Base-by-base conservation (phyloP, 768 basidiomycete species). In the Goffeauzyma gilvescens region DNA sequence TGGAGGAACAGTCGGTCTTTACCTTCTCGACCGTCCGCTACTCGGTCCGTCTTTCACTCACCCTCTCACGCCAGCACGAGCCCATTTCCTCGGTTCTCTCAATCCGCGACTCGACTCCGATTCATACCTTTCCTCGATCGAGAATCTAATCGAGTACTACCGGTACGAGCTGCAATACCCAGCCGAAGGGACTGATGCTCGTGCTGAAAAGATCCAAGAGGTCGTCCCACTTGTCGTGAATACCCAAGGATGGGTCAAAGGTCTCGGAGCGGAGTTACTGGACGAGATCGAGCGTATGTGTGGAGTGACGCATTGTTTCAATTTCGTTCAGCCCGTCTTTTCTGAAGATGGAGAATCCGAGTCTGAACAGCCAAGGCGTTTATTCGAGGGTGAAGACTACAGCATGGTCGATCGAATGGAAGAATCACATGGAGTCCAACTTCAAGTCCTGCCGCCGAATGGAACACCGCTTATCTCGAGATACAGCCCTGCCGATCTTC, bases 241-340 rank as follows among this genome's bases (percentile, higher is more conserved):
- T 59, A 95, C 83, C 0, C 89, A 90, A 76, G 90, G 90, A 2
- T 98, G 90, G 90, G 73, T 73, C 5, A 95, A 89, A 59, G 90
- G 90, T 6, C 73, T 93, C 2, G 90, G 90, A 3, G 78, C 75
- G 13, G 82, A 90, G 52, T 65, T 96, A 9, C 72, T 75, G 2
- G 59, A 58, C 12, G 72, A 72, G 48, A 78, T 98, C 36, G 78
- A 87, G 51, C 71, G 71, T 8, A 64, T 76, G 25, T 65, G 75
- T 4, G 67, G 72, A 18, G 74, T 82, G 0, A 74, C 75, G 0
- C 66, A 74, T 44, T 62, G 79, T 18, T 82, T 74, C 35, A 56
- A 54, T 18, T 60, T 66, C 48, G 51, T 50, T 28, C 25, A 42
- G n/a, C 32, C 42, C 5, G 21, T 22, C n/a, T 42, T 46, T 3